phyloP scores from a whole-genome alignment of 345 rosid species.

The Eucalyptus urophylla region DNA sequence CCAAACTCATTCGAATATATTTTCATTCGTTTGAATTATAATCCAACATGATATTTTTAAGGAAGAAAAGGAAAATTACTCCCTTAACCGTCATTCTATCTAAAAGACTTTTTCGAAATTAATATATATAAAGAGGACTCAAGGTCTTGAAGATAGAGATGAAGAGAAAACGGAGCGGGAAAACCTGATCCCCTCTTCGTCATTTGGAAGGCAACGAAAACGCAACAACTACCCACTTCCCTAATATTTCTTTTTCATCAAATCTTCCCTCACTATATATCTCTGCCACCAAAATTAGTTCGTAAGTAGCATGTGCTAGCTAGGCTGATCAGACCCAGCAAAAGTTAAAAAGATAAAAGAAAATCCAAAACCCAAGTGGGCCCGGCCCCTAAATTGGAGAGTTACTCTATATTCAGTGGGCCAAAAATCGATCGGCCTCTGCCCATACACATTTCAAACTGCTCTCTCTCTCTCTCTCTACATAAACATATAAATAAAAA shows the following conservation, averaged over 20 bases:
- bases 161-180: fast-evolving
- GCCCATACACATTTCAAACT: background rate
- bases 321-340: background rate
- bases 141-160: background rate
- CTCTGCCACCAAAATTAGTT: background rate
- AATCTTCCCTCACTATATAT: background rate
- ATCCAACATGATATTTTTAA: background rate
- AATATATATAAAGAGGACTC: fast-evolving
- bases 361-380: background rate
- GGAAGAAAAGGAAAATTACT: background rate
- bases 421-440: background rate
- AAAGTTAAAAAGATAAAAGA: background rate
- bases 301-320: background rate
- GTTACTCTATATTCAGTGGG: background rate
- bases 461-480: background rate
- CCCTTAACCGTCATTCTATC: background rate
- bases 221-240: background rate
- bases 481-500: fast-evolving
- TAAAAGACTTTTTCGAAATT: fast-evolving
- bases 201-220: background rate
- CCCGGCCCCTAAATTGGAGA: background rate
- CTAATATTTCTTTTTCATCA: background rate
- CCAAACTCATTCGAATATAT: background rate
- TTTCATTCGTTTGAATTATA: background rate
- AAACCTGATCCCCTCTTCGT: background rate